Evolutionary conservation across 495 filamentous ascomycete genomes (phyloP), one percentile per base, ranked within the genome.

Genomic region (Rusavskia elegans): DNA sequence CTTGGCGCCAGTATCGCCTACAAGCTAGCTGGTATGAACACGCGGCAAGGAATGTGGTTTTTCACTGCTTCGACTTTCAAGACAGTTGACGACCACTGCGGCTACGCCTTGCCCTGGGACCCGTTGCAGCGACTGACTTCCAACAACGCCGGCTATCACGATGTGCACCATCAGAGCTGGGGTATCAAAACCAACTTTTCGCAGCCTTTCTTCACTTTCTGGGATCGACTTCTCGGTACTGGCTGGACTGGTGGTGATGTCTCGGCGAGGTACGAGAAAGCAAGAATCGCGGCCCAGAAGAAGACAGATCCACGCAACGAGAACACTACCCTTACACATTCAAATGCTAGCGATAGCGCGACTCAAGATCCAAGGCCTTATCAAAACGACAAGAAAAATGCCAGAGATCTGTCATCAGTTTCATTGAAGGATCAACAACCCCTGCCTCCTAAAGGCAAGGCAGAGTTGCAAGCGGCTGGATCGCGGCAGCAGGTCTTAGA

Each of bases 121-220:
- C 86, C 86, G 19, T 71, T 92, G 45, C 86, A 89, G 70, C 78
- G 75, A 57, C 67, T 89, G 36, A 85, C 83, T 38, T 77, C 80
- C 66, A 92, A 92, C 68, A 89, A 92, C 58, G 86, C 86, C 17
- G 80, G 75, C 17, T 92, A 89, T 64, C 86, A 92, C 64, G 86
- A 92, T 63, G 83, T 92, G 48, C 86, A 92, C 64, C 86, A 92
- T 66, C 86, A 92, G 65, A 85, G 81, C 64, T 92, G 86, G 86
- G 86, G 86, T 50, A 89, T 92, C 71, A 92, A 92, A 67, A 74
- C 71, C 13, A 80, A 80, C 53, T 80, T 77, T 62, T 83, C 81
- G 0, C 86, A 92, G 63, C 86, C 86, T 0, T 89, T 87, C 69
- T 87, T 89, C 68, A 90, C 83, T 45, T 84, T 88, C 66, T 92